Conservation (phyloP, 345 rosid species). For the Salix caprea region DNA sequence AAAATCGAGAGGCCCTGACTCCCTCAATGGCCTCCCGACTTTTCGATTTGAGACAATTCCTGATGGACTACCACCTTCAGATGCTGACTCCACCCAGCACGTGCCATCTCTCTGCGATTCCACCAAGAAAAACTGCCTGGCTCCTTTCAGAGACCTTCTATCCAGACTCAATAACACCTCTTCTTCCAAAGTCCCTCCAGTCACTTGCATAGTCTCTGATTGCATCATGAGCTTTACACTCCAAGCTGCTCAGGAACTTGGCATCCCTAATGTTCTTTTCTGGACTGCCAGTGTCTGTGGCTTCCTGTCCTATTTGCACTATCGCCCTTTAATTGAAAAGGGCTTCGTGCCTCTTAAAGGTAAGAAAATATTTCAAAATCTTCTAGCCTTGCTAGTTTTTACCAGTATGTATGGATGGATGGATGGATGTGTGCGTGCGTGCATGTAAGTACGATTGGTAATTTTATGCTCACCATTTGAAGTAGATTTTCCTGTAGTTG, state of each 20-base stretch:
- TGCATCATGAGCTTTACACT: slow-evolving; percentile 12
- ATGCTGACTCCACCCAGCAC: slow-evolving; percentile 9
- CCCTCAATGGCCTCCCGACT: not conserved
- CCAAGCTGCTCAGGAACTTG: not conserved
- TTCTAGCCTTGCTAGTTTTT: too few species aligned
- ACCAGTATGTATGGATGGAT: too few species aligned
- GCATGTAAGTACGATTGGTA: too few species aligned
- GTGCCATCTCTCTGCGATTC: slow-evolving; percentile 13
- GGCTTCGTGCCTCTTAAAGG: slow-evolving; percentile 9
- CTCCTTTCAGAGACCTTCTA: slow-evolving; percentile 6
- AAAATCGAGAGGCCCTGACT: slow-evolving; percentile 2
- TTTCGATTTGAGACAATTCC: slow-evolving; percentile 9
- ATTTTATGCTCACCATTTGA: too few species aligned
- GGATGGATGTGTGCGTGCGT: too few species aligned
- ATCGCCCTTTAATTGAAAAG: slow-evolving; percentile 4
- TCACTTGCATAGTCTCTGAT: slow-evolving; percentile 13
- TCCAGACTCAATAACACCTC: slow-evolving; percentile 6
- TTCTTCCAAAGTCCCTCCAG: not conserved
- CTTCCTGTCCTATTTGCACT: slow-evolving; percentile 2
- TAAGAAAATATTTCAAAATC: not conserved
- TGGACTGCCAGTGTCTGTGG: slow-evolving; percentile 16
- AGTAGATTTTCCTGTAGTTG: too few species aligned
- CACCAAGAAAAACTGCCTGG: not conserved
- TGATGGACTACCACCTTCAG: slow-evolving; percentile 11
- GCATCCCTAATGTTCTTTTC: slow-evolving; percentile 2